These are phyloP conservation scores for Penicillium occitanis DNA, from an alignment of 2,329 filamentous ascomycete species.

Conservation along the genomic window DNA sequence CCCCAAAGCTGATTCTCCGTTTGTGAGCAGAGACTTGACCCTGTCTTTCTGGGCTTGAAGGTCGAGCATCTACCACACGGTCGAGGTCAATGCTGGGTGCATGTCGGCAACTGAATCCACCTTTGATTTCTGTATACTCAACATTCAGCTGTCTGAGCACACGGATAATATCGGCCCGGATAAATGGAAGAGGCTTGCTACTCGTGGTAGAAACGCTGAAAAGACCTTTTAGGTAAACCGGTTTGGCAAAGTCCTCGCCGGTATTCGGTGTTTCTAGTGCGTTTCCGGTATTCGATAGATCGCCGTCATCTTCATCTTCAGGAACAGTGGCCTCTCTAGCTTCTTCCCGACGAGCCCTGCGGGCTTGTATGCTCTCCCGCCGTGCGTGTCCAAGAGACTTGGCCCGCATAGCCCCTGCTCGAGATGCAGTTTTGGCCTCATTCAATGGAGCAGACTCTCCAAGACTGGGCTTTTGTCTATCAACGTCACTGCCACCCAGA, in stretches of 20 bases:
- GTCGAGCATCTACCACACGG: constrained; percentile 63
- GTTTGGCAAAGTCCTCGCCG: constrained; percentile 77
- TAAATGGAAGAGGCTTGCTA: constrained; percentile 80
- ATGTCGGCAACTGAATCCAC: constrained; percentile 87
- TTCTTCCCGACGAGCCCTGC: constrained; percentile 72
- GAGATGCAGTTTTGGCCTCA: constrained; percentile 56
- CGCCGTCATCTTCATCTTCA: constrained; percentile 87
- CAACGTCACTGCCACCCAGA: constrained; percentile 54
- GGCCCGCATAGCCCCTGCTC: constrained; percentile 68
- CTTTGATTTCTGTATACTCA: constrained; percentile 88
- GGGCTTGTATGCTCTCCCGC: constrained; percentile 86
- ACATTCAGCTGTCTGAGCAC: constrained; percentile 85
- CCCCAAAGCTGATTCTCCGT: constrained; percentile 81
- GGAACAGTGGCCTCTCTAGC: constrained; percentile 74
- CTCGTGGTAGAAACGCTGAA: constrained; percentile 98
- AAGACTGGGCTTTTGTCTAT: constrained; percentile 39
- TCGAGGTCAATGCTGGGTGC: constrained; percentile 85
- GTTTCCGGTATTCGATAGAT: constrained; percentile 61
- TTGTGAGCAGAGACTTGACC: constrained; percentile 59
- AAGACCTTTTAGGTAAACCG: constrained; percentile 91
- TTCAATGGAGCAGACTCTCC: constrained; percentile 52
- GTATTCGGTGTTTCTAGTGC: constrained; percentile 51
- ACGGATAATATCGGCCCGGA: constrained; percentile 84
- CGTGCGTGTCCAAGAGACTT: constrained; percentile 88
- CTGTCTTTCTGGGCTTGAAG: constrained; percentile 57